These are phyloP conservation scores for Wickerhamiella sergipiensis DNA, from an alignment of 805 yeast genomes.

Conservation along the genomic window DNA sequence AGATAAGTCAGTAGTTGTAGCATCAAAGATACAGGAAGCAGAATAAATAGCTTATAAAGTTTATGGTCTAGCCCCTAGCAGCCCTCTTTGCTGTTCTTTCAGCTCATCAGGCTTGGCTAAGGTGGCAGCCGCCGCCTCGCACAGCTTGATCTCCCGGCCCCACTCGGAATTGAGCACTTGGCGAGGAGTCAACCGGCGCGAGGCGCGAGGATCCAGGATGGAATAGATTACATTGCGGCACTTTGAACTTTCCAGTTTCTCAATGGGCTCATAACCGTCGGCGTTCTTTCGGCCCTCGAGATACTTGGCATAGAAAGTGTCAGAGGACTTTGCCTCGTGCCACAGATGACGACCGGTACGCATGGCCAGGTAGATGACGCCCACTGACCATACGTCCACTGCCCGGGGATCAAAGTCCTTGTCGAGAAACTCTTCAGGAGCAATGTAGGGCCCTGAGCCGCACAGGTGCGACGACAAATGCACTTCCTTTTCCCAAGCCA, in stretches of 20 bases:
- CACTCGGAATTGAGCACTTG: conserved; percentile 86
- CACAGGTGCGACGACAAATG: conserved; percentile 55
- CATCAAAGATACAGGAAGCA: too few relatives aligned
- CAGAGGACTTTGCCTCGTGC: conserved; percentile 63
- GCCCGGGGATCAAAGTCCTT: conserved; percentile 55
- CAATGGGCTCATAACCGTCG: conserved; percentile 85
- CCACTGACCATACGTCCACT: conserved; percentile 82
- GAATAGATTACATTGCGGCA: conserved; percentile 89
- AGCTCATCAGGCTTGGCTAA: not conserved
- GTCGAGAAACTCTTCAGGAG: conserved; percentile 67
- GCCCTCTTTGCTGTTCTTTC: not conserved
- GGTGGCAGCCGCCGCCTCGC: conserved; percentile 46
- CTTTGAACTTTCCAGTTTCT: conserved; percentile 64
- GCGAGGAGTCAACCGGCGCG: conserved; percentile 69
- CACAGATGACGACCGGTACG: conserved; percentile 86
- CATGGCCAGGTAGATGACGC: conserved; percentile 64
- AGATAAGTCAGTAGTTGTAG: too few relatives aligned
- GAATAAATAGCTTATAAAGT: not conserved
- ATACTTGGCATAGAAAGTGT: conserved; percentile 66
- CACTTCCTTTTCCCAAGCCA: conserved; percentile 69
- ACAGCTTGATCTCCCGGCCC: conserved; percentile 77
- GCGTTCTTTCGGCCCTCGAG: conserved; percentile 63
- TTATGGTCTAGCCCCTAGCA: not conserved
- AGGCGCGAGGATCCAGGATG: conserved; percentile 78
- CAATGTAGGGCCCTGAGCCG: conserved; percentile 81